Base-by-base conservation (phyloP, 177 flowering plant genomes). In the Vitis hybrid region DNA sequence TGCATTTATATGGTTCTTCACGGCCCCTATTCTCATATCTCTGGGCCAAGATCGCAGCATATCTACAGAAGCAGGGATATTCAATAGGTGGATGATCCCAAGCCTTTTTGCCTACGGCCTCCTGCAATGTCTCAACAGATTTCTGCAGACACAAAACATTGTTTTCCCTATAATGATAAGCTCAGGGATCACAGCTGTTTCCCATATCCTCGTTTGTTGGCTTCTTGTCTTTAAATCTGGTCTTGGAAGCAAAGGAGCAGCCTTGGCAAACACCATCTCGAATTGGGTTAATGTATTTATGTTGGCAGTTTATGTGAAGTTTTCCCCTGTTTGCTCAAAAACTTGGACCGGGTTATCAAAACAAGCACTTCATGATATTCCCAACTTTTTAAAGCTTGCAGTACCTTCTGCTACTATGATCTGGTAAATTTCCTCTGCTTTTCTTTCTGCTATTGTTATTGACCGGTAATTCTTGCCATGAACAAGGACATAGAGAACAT, bases 401-500 rank as follows among this genome's bases (percentile, higher is more conserved):
- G 59, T 84, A 56, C 86, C 91, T 67, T 87, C 93, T 8, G 91
- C 89, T 18, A 15, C 79, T 3, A 89, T 89, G 93, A 67, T 82
- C 50, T 84, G 93, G 93, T 85, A 78, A 78, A 24, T 17, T 21
- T 59, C 24, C 27, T n/a, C 11, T 13, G 40, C 52, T 13, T 9
- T 1, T 2, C 32, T 48, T 62, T 63, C 18, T 19, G 3, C 2
- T 55, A 56, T 55, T n/a, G 27, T 40, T 21, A 30, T 2, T 46
- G 12, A n/a, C 60, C 4, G 8, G 56, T 12, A 11, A n/a, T 54
- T n/a, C 13, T 54, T 12, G 56, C 56, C 56, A 12, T 54, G 56
- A 54, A 54, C 56, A 12, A 54, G 62, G 40, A 35, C 6, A 35
- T 21, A 21, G 24, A 21, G 24, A 21, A 21, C 24, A 21, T 21